Evolutionary conservation across 495 filamentous ascomycete genomes (phyloP), one percentile per base, ranked within the genome.

Genomic region (Xylaria venustula): DNA sequence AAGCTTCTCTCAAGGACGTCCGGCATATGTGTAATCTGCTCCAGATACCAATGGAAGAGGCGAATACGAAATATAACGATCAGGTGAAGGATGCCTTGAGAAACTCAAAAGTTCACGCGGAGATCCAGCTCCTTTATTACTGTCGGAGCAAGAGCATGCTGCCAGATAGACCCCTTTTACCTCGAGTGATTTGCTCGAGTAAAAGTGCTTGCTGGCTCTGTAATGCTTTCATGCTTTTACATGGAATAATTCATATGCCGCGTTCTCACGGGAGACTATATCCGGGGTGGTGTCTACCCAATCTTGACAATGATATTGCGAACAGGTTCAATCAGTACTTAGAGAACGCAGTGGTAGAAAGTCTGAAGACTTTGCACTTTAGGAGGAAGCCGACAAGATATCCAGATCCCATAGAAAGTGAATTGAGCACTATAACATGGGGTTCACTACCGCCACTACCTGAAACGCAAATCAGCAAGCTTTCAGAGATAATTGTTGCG

Each of bases 181-280:
- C 79, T 25, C 75, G 78, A 45, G 75, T 82, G 26, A 75, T 83
- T 25, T 74, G 72, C 57, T 79, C 78, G 7, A 79, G 72, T 68
- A 83, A 82, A 53, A 72, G 77, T 34, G 77, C 79, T 5, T 82
- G 79, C 60, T 83, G 77, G 65, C 73, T 82, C 0, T 82, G 78
- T 60, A 77, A 80, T 45, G 56, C 71, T 17, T 76, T 82, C 50
- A 67, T 82, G 7, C 57, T 63, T 5, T 58, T 72, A n/a, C 71
- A 82, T 52, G 71, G 73, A 14, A 70, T 68, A 42, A 73, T 79
- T 26, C 59, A 78, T 63, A 74, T 66, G 7, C 76, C 76, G 14
- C 66, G 41, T 52, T 67, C 66, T 4, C 78, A 83, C 60, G 78
- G 78, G 7, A 71, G 51, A 25, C 26, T 82, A 37, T 82, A 83